A percentile compares a stretch with the other conserved stretches of the same genome.
Conservation (phyloP, 352 stramenopile genomes). For the Peronospora farinosa region DNA sequence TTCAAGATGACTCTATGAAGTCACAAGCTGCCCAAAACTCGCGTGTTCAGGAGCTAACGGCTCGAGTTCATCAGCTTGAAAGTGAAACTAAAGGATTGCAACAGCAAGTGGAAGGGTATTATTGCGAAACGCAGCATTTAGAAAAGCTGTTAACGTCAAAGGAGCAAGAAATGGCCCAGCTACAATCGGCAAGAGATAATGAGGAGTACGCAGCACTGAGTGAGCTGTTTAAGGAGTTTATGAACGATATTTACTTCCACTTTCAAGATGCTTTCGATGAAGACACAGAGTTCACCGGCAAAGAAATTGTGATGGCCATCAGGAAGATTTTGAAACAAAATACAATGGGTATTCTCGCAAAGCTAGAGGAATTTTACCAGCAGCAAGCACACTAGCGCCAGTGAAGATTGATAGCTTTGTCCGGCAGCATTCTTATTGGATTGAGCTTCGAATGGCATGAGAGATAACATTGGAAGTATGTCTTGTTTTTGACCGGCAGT, state of each 20-base stretch:
- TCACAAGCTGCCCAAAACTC: conserved; percentile 40
- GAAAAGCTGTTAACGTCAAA: conserved; percentile 44
- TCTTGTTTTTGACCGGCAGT: too few species aligned
- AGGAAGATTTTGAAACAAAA: conserved; percentile 83
- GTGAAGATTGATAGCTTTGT: conserved; percentile 2
- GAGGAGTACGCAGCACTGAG: conserved; percentile 54
- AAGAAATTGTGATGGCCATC: conserved; percentile 77
- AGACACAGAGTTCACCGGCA: conserved; percentile 75
- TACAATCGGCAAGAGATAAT: conserved; percentile 41
- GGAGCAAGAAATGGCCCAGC: conserved; percentile 41
- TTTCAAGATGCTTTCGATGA: conserved; percentile 83
- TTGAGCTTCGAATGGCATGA: too few species aligned
- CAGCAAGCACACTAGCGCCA: conserved; percentile 33
- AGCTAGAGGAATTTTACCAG: conserved; percentile 70
- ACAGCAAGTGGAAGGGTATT: conserved; percentile 41
- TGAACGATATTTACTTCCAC: conserved; percentile 86
- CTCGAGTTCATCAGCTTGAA: conserved; percentile 42
- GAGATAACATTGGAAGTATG: too few species aligned
- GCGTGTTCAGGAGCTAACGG: conserved; percentile 42
- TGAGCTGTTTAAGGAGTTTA: conserved; percentile 77
- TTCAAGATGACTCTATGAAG: conserved; percentile 56
- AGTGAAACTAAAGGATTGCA: conserved; percentile 34
- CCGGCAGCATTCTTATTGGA: too few species aligned
- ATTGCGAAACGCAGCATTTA: conserved; percentile 39
- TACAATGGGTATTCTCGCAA: conserved; percentile 67